phyloP scores from a whole-genome alignment of 306 rosid genomes.

The Vicia sativa region DNA sequence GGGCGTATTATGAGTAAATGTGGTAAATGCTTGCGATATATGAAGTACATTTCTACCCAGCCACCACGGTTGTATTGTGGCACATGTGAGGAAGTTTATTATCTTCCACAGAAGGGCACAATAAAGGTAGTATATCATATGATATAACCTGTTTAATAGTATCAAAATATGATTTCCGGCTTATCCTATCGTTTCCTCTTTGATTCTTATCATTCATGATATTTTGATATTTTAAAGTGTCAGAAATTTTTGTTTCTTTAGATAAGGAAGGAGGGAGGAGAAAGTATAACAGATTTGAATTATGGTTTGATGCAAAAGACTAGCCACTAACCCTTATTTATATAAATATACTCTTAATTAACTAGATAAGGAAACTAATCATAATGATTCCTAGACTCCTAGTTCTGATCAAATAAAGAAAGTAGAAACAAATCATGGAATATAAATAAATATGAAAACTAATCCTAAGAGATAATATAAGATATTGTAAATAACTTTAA shows the following conservation, averaged over 20 bases:
- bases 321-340: background rate
- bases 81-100: slow-evolving; percentile 87
- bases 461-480: background rate
- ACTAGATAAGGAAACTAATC: background rate
- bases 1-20: slow-evolving; percentile 87
- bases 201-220: slow-evolving; percentile 18
- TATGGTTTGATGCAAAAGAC: slow-evolving; percentile 10
- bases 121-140: slow-evolving; percentile 62
- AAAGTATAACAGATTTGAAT: background rate
- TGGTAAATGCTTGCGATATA: slow-evolving; percentile 93
- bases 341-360: background rate
- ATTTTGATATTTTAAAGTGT: background rate
- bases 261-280: background rate
- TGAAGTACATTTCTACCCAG: slow-evolving; percentile 84
- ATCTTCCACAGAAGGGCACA: slow-evolving; percentile 89
- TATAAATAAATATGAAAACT: slow-evolving; percentile 1
- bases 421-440: background rate
- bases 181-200: slow-evolving; percentile 16
- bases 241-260: background rate
- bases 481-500: slow-evolving; percentile 3
- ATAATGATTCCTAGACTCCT: background rate
- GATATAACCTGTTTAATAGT: slow-evolving; percentile 26
- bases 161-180: slow-evolving; percentile 24
- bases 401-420: background rate
- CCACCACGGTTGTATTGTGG: slow-evolving; percentile 86